These are phyloP conservation scores for Ustilago lituana DNA, from an alignment of 1,284 basidiomycete genomes.

Conservation along the genomic window DNA sequence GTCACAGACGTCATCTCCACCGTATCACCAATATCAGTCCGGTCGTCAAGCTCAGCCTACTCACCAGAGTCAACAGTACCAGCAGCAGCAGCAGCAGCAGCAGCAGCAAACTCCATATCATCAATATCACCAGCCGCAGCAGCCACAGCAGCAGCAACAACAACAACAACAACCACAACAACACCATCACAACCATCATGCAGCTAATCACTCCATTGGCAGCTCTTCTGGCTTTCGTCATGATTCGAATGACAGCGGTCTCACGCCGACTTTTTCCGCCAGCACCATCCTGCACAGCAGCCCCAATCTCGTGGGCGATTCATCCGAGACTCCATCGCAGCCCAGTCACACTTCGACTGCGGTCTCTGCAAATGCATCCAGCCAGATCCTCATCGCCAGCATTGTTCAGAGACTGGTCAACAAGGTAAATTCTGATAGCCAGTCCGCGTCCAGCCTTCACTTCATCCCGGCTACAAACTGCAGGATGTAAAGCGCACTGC, in stretches of 20 bases:
- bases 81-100: conserved; percentile 17
- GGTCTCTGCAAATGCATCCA: conserved; percentile 29
- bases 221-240: conserved; percentile 25
- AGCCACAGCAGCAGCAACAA: conserved; percentile 2
- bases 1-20: conserved; percentile 14
- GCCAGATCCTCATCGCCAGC: conserved; percentile 54
- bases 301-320: conserved; percentile 16
- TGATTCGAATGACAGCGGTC: conserved; percentile 29
- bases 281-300: conserved; percentile 24
- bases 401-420: conserved; percentile 60
- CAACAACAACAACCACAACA: conserved; percentile 1
- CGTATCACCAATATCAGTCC: conserved; percentile 22
- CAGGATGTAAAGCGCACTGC: no score
- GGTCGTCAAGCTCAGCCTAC: conserved; percentile 13
- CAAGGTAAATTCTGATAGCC: conserved; percentile 21
- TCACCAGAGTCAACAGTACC: conserved; percentile 9
- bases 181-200: conserved; percentile 18
- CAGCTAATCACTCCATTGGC: conserved; percentile 22
- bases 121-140: conserved; percentile 2
- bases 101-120: background rate
- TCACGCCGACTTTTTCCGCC: conserved; percentile 24
- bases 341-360: conserved; percentile 4
- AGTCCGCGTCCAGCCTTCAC: no score
- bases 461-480: no score
- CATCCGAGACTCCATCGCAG: conserved; percentile 11